Base-by-base conservation (phyloP, 1,284 basidiomycete genomes). In the Boletus hoseneyae region DNA sequence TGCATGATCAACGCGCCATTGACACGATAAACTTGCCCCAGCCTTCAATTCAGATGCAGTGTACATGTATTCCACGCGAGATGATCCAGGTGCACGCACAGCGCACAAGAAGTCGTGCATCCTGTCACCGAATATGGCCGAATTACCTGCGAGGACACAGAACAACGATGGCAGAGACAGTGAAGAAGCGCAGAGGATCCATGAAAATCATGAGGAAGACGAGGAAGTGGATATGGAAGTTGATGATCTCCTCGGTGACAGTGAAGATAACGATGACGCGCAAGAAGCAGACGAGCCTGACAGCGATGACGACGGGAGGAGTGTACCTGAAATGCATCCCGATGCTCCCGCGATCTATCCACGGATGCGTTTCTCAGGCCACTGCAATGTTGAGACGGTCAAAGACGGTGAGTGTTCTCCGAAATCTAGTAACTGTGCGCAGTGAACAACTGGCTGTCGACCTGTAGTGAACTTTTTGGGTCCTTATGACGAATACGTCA, bases 311-410 rank as follows among this genome's bases (percentile, higher is more conserved):
- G 70, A 69, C 25, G 59, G 57, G 19, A 55, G 41, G 50, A 51
- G 48, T 30, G 60, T n/a, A 19, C 55, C 64, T 15, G 65, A 70
- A 13, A 58, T 61, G 34, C 63, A 70, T 50, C 58, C 70, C 13
- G 61, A 68, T 49, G 72, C 83, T 2, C 83, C 90, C 2, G 65
- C 83, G 32, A 71, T 96, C 45, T 71, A 80, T 48, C 93, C 94
- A n/a, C 77, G 80, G 25, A 68, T 66, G 48, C 76, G 78, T 9
- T 97, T 80, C 68, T 65, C 66, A 21, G 94, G 94, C 2, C 84
- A 87, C 35, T 81, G 85, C 54, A 97, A 97, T 66, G 73, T 87
- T 4, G 83, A 86, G 57, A 97, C 94, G 0, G 82, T 95, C 48
- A 97, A 97, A 69, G 94, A 97, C 66, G 90, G 93, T 90, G 57